phyloP scores from a whole-genome alignment of 352 stramenopile species.

The Detonula confervacea region DNA sequence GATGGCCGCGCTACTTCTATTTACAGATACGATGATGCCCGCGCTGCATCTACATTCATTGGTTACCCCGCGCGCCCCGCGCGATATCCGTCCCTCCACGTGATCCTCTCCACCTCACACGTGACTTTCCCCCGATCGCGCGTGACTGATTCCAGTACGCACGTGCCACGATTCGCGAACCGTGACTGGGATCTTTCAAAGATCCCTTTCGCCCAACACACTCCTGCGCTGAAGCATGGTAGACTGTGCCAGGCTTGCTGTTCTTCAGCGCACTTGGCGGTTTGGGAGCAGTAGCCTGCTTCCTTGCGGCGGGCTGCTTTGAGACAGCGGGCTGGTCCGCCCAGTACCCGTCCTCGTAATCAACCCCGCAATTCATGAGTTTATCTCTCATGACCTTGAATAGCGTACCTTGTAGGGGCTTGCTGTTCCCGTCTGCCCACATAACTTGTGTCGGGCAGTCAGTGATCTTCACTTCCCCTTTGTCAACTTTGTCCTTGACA shows the following conservation, averaged over 20 bases:
- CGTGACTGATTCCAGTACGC: neutral
- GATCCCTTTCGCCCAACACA: neutral
- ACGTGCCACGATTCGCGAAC: slow-evolving; percentile 1
- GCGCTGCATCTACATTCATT: too few relatives aligned
- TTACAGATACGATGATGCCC: too few relatives aligned
- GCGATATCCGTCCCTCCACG: too few relatives aligned
- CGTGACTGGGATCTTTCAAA: slow-evolving; percentile 3
- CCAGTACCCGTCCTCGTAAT: too few relatives aligned
- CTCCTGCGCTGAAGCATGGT: too few relatives aligned
- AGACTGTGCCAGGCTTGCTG: too few relatives aligned
- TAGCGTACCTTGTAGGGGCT: neutral
- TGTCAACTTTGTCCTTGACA: neutral
- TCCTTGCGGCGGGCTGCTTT: too few relatives aligned
- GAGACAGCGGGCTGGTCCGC: too few relatives aligned
- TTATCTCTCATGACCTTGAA: slow-evolving; percentile 2
- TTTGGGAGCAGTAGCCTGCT: too few relatives aligned
- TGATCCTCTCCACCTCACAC: neutral
- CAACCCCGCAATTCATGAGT: neutral
- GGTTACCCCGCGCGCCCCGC: too few relatives aligned
- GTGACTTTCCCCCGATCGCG: neutral
- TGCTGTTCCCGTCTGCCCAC: neutral
- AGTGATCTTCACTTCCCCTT: neutral
- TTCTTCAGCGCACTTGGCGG: too few relatives aligned
- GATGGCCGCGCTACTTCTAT: too few relatives aligned
- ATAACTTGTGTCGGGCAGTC: neutral